These are phyloP conservation scores for Penicillium turbatum DNA, from an alignment of 495 filamentous ascomycete genomes.

Conservation along the genomic window DNA sequence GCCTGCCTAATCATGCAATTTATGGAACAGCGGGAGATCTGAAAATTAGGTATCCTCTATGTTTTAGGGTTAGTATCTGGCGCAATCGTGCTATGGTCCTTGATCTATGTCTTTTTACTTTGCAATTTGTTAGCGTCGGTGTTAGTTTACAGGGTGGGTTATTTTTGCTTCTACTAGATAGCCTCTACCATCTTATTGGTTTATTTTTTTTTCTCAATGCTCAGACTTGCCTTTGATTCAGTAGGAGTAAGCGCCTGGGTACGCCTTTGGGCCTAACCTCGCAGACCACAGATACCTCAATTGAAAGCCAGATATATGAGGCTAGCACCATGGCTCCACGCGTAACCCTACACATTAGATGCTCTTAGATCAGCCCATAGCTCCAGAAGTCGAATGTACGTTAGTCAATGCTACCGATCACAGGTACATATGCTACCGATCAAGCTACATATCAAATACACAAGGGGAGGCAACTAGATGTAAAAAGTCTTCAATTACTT, in stretches of 20 bases:
- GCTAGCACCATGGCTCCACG: too few relatives aligned
- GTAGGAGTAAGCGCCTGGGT: not conserved
- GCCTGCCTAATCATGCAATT: not conserved
- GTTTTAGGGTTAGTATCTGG: not conserved
- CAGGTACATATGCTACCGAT: too few relatives aligned
- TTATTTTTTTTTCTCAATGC: not conserved
- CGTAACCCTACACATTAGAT: not conserved
- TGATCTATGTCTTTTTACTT: not conserved
- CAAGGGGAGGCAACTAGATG: not conserved
- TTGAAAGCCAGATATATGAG: too few relatives aligned
- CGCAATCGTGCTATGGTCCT: slow-evolving; percentile 9
- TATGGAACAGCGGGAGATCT: not conserved
- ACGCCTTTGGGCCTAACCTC: not conserved
- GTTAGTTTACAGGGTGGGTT: slow-evolving; percentile 7
- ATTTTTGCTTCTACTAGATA: not conserved
- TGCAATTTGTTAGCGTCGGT: slow-evolving; percentile 16
- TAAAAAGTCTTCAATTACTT: too few relatives aligned
- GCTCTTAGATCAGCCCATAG: not conserved
- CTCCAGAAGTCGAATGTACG: not conserved
- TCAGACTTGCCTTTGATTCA: not conserved
- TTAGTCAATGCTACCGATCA: too few relatives aligned
- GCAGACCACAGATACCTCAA: too few relatives aligned
- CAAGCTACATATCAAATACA: not conserved
- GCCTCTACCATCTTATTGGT: not conserved
- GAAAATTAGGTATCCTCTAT: not conserved